Evolutionary conservation across 139 green algal genomes (phyloP), one percentile per base, ranked within the genome.

Genomic region (Gonium pectorale): DNA sequence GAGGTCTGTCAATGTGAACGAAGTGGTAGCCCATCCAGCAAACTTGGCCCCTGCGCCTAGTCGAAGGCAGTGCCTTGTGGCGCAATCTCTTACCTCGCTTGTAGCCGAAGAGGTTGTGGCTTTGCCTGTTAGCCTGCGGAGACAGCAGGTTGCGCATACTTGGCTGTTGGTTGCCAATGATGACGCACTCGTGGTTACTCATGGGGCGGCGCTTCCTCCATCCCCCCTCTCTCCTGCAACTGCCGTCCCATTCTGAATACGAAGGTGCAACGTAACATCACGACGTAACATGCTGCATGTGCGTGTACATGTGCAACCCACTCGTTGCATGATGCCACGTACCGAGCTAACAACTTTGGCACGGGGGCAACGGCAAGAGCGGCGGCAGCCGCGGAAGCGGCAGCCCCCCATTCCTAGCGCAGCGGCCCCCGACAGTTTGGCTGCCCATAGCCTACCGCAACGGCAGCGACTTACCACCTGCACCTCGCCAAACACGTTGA

Each of bases 121-220:
- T 38, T 5, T 83, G 77, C 44, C 66, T 43, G 44, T 83, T 83
- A 27, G 75, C 75, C 73, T 80, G 60, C n/a, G 29, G 49, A 56
- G 49, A 26, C n/a, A n/a, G n/a, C n/a, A n/a, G n/a, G 56, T 64
- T 29, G 56, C 24, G 56, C 6, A n/a, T 17, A 56, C 49, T 26
- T 56, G 49, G 49, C 13, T 56, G 49, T 56, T 13, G 49, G 49
- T 13, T 56, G 17, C 13, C 49, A 26, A 17, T 13, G 49, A 56
- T 56, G 49, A 56, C 13, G 49, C 49, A n/a, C n/a, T n/a, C n/a
- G n/a, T n/a, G n/a, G n/a, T n/a, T n/a, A n/a, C n/a, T n/a, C n/a
- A n/a, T n/a, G n/a, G n/a, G n/a, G n/a, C n/a, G n/a, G n/a, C n/a
- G n/a, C n/a, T n/a, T n/a, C n/a, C n/a, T n/a, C n/a, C n/a, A n/a